Base-by-base conservation (phyloP, 805 yeast species). In the Cyberlindnera bimundalis region DNA sequence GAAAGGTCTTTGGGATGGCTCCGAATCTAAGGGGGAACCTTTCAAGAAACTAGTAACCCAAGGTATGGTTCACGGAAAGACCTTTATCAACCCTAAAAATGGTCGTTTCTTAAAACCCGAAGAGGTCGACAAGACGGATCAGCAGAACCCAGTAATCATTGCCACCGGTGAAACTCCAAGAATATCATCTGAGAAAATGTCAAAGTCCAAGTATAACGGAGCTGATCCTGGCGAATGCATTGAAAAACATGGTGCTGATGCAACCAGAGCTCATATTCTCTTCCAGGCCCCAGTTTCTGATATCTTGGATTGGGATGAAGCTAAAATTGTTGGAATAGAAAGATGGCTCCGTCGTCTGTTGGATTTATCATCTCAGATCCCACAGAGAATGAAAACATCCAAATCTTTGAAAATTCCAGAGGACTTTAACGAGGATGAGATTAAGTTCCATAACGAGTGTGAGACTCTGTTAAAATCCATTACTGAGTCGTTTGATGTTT, bases 21-120 rank as follows among this genome's bases (percentile, higher is more conserved):
- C 68, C 3, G 58, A 60, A 2, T 50, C 67, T 35, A 64, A 65
- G 4, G 88, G 86, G 18, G 99, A 93, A 57, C 99, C 99, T 2
- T 79, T 93, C 56, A 73, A 67, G 42, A 75, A 74, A 45, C 68
- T 93, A 26, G 81, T 91, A 2, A 90, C 97, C 2, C 98, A 91
- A 61, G 99, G 99, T 14, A 93, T 93, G 99, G 99, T 93, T 4
- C 96, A 91, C 46, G 98, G 97, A 3, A 79, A 77, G 55, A 93
- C 99, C 0, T 85, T 60, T 51, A 67, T 70, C 7, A 82, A 90
- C 49, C 93, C 96, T 3, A 62, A 60, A 1, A 81, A 74, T 23
- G 93, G 91, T 0, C 65, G 80, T 42, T 91, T 84, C 59, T 66
- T 93, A 49, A 86, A 79, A 52, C 91, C 95, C 0, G 79, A 81